Evolutionary conservation across 371 early-diverging fungal genomes (phyloP).

Genomic region (Modicella reniformis): DNA sequence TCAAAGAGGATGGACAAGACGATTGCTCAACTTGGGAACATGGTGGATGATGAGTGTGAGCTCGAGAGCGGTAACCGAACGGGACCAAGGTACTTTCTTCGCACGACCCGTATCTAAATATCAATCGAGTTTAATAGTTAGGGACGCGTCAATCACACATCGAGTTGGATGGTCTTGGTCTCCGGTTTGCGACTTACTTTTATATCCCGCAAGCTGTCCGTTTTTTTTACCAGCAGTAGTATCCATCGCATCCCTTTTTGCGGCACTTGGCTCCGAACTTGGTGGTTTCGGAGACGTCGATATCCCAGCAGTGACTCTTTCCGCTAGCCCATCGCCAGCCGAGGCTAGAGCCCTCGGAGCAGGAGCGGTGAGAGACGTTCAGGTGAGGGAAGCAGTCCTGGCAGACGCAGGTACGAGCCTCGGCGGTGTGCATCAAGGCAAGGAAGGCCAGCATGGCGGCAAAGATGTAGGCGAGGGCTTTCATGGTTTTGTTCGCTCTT

Average conservation of each 20-base stretch:
- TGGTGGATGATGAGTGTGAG: too few relatives aligned
- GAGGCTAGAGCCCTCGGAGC: background rate
- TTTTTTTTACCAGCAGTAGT: background rate
- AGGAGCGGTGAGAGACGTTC: background rate
- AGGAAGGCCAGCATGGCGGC: constrained; percentile 1
- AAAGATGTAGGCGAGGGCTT: background rate
- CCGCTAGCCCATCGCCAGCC: background rate
- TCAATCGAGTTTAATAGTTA: too few relatives aligned
- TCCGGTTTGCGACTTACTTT: background rate
- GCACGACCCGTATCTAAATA: constrained; percentile 96
- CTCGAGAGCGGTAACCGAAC: too few relatives aligned
- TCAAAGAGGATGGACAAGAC: too few relatives aligned
- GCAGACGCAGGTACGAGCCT: background rate
- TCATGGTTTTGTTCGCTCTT: too few relatives aligned
- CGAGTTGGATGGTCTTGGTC: constrained; percentile 71
- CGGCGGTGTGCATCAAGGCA: constrained; percentile 1
- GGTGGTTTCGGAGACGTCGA: background rate
- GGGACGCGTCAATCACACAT: too few relatives aligned
- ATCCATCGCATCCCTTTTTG: constrained; percentile 9
- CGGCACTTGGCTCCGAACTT: background rate
- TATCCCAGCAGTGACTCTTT: constrained; percentile 1
- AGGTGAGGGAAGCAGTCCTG: background rate
- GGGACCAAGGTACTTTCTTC: too few relatives aligned
- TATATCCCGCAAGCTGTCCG: too few relatives aligned
- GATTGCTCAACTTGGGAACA: too few relatives aligned